A percentile compares a stretch with the other conserved stretches of the same genome.
phyloP scores from a whole-genome alignment of 768 basidiomycete species.

The Saitozyma podzolica region DNA sequence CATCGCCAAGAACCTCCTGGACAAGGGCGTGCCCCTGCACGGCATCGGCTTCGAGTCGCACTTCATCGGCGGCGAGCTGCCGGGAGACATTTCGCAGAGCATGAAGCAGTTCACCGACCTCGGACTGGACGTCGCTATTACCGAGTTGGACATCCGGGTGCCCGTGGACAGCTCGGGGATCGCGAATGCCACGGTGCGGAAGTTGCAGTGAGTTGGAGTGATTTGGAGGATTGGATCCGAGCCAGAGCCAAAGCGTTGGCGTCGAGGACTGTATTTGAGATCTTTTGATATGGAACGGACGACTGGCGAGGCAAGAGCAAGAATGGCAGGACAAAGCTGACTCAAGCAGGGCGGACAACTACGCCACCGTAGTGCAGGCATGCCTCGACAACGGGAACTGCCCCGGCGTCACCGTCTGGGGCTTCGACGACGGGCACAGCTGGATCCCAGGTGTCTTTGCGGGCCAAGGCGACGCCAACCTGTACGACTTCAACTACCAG shows the following conservation, averaged over 20 bases:
- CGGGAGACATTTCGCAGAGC: constrained; percentile 23
- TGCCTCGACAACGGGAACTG: constrained; percentile 35
- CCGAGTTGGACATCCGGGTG: constrained; percentile 44
- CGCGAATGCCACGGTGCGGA: constrained; percentile 29
- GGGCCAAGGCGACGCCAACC: constrained; percentile 26
- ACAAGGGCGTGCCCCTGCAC: constrained; percentile 32
- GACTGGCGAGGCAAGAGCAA: no score
- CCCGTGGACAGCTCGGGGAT: constrained; percentile 30
- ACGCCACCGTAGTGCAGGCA: constrained; percentile 25
- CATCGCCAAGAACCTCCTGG: constrained; percentile 28
- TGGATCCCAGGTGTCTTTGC: constrained; percentile 44
- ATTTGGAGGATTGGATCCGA: no score
- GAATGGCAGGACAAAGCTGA: not conserved
- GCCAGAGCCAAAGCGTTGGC: no score
- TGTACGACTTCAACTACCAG: constrained; percentile 32
- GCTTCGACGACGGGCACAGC: constrained; percentile 27
- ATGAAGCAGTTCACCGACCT: constrained; percentile 45
- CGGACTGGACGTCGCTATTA: constrained; percentile 44
- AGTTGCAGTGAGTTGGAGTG: constrained; percentile 30
- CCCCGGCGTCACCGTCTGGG: constrained; percentile 40
- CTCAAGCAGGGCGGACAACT: constrained; percentile 25
- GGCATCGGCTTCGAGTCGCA: constrained; percentile 38
- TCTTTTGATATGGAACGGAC: no score
- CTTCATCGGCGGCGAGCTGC: constrained; percentile 27
- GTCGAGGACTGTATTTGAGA: no score